phyloP scores from a whole-genome alignment of 495 filamentous ascomycete genomes.

The Cercophora samala region DNA sequence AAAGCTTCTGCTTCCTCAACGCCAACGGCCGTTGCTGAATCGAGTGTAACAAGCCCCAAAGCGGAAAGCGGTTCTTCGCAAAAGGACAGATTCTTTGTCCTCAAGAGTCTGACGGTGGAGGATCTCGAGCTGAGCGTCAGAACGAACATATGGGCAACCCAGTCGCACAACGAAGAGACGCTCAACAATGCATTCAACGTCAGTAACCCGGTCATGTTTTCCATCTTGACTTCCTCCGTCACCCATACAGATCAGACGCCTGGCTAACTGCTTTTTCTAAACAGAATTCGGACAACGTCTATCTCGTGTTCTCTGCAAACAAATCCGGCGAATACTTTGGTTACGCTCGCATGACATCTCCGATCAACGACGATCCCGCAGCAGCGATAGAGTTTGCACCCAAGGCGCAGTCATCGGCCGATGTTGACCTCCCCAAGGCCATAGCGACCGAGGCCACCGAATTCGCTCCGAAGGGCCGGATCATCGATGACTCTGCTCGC shows the following conservation, averaged over 20 bases:
- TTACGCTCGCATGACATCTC: conserved; percentile 87
- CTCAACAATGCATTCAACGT: conserved; percentile 87
- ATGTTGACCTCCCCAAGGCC: conserved; percentile 64
- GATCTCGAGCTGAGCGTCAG: conserved; percentile 87
- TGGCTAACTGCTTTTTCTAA: background rate
- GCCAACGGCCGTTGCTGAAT: background rate
- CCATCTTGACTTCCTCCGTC: background rate
- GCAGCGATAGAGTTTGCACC: conserved; percentile 64
- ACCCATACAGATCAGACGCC: background rate
- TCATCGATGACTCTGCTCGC: conserved; percentile 88
- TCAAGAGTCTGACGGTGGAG: conserved; percentile 93
- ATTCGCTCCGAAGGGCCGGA: conserved; percentile 76
- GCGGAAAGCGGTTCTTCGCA: conserved; percentile 27
- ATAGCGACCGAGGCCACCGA: conserved; percentile 78
- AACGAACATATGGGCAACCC: conserved; percentile 90
- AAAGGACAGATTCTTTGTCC: conserved; percentile 79
- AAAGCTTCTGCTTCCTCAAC: background rate
- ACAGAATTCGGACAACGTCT: conserved; percentile 84
- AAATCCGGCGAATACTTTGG: conserved; percentile 98
- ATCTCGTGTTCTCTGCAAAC: conserved; percentile 94
- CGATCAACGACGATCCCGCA: conserved; percentile 71
- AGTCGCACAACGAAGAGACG: conserved; percentile 81
- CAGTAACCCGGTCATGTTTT: conserved; percentile 11
- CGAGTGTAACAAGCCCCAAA: conserved; percentile 9
- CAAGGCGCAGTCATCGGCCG: conserved; percentile 54